Evolutionary conservation across 768 basidiomycete species (phyloP).

Genomic region (Lenzites betulinus): DNA sequence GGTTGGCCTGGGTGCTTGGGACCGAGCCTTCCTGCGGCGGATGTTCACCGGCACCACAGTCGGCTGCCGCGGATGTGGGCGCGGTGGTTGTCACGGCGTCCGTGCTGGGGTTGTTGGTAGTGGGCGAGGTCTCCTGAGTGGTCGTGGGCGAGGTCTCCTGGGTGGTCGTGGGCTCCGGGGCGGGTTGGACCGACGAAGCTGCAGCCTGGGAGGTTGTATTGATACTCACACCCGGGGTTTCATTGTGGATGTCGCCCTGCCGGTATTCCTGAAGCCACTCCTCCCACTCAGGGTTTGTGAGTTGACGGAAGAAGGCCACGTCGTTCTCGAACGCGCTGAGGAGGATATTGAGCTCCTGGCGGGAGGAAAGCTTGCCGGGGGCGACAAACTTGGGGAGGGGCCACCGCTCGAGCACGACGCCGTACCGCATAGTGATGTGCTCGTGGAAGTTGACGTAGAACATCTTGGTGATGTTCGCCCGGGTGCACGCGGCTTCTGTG

Average conservation of each 20-base stretch:
- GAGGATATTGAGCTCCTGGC: constrained; percentile 18
- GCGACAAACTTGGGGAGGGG: constrained; percentile 17
- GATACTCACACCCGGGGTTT: not conserved
- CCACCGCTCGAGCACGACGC: constrained; percentile 27
- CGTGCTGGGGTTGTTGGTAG: not conserved
- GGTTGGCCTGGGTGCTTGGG: not conserved
- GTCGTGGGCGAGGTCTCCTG: not conserved
- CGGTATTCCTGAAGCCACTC: constrained; percentile 9
- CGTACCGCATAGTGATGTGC: constrained; percentile 20
- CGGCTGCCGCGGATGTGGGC: not conserved
- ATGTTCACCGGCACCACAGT: too few species aligned
- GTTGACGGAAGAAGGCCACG: too few species aligned
- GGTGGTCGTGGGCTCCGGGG: not conserved
- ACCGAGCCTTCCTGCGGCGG: not conserved
- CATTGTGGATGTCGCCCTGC: too few species aligned
- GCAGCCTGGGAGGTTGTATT: not conserved
- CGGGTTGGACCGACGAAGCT: not conserved
- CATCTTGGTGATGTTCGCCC: constrained; percentile 16
- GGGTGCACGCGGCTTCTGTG: not conserved
- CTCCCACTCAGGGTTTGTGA: constrained; percentile 15
- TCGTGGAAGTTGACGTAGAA: constrained; percentile 26
- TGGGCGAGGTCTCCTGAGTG: not conserved
- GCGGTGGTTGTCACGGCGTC: not conserved
- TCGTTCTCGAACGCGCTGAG: constrained; percentile 21
- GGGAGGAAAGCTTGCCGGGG: constrained; percentile 18